Evolutionary conservation across 2,329 filamentous ascomycete species (phyloP).

Genomic region (Scopulariopsis brevicaulis): DNA sequence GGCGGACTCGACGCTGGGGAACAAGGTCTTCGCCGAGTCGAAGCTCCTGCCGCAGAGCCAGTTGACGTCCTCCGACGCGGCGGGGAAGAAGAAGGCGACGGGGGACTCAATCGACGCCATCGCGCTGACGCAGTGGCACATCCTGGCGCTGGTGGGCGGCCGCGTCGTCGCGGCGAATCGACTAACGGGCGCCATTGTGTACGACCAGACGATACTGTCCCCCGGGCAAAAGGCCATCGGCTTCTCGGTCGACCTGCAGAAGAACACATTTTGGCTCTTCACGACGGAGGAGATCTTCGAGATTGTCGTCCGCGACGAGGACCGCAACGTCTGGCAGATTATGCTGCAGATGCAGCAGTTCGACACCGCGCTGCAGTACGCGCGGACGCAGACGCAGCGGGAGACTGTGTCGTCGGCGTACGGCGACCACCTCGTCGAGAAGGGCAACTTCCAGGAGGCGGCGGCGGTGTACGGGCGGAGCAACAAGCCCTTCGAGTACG

Average conservation of each 20-base stretch:
- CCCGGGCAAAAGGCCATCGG: slow-evolving; percentile 71
- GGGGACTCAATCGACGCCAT: slow-evolving; percentile 70
- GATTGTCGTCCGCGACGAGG: slow-evolving; percentile 81
- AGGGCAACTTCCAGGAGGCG: slow-evolving; percentile 74
- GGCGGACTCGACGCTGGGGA: slow-evolving; percentile 49
- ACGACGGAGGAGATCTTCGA: slow-evolving; percentile 88
- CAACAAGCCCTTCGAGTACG: slow-evolving; percentile 94
- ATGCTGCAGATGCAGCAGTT: slow-evolving; percentile 82
- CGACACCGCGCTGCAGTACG: slow-evolving; percentile 76
- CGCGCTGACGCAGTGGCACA: slow-evolving; percentile 86
- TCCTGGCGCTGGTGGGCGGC: slow-evolving; percentile 71
- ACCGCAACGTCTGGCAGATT: slow-evolving; percentile 88
- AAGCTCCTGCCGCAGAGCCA: slow-evolving; percentile 67
- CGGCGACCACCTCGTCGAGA: slow-evolving; percentile 75
- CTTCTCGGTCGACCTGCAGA: slow-evolving; percentile 79
- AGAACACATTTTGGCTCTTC: slow-evolving; percentile 96
- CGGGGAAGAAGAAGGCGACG: slow-evolving; percentile 51
- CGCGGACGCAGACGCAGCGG: slow-evolving; percentile 67
- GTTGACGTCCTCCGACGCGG: slow-evolving; percentile 56
- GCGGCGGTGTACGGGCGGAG: slow-evolving; percentile 88
- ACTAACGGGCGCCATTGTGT: slow-evolving; percentile 74
- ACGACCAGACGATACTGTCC: slow-evolving; percentile 78
- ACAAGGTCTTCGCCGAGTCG: slow-evolving; percentile 65
- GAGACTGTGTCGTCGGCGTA: slow-evolving; percentile 88
- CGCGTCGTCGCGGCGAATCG: slow-evolving; percentile 78